Evolutionary conservation across 257 asterid genomes (phyloP).

Genomic region (Solanum paucissectum): DNA sequence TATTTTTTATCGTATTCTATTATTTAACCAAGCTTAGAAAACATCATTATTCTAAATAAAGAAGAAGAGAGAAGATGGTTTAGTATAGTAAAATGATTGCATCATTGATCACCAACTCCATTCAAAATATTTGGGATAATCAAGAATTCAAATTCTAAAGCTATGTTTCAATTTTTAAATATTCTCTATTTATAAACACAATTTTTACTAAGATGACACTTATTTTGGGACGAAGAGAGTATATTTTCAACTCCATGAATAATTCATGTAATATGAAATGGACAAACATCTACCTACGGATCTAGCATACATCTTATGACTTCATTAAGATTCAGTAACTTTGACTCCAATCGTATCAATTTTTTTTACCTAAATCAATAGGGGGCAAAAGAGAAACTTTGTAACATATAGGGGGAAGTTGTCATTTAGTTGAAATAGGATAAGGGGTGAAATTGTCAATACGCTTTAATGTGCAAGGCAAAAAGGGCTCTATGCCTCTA

Average conservation of each 20-base stretch:
- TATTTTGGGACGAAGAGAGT: too few relatives aligned
- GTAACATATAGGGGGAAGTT: neutral
- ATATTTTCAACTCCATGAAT: too few relatives aligned
- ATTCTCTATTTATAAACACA: accelerated
- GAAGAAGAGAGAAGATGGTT: neutral
- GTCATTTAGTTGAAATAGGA: neutral
- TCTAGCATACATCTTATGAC: neutral
- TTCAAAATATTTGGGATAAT: neutral
- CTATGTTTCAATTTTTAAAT: too few relatives aligned
- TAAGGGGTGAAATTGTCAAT: neutral
- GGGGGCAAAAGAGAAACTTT: neutral
- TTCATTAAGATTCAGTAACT: neutral
- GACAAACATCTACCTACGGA: neutral
- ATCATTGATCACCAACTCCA: neutral
- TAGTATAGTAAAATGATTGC: neutral
- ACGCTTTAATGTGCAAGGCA: neutral
- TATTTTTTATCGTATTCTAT: neutral
- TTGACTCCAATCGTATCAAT: neutral
- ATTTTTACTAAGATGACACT: neutral
- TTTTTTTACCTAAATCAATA: neutral
- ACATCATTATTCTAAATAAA: neutral
- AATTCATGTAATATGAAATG: too few relatives aligned
- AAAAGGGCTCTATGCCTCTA: neutral
- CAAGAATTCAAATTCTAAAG: neutral
- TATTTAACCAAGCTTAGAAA: too few relatives aligned